These are phyloP conservation scores for Ilex aquifolium DNA, from an alignment of 257 asterid species.

Conservation along the genomic window DNA sequence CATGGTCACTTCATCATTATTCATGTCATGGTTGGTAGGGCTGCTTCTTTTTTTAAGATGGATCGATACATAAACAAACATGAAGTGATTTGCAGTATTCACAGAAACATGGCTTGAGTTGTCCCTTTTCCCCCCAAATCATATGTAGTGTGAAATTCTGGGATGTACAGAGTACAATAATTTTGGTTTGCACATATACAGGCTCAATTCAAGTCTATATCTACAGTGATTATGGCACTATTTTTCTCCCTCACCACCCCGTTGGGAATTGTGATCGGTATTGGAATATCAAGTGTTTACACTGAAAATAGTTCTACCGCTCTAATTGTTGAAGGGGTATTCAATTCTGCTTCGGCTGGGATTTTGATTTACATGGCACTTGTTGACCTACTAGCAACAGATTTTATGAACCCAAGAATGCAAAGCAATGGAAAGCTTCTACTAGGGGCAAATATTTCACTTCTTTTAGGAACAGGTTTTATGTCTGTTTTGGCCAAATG, in stretches of 20 bases:
- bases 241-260: conserved; percentile 34
- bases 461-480: conserved; percentile 20
- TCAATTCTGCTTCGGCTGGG: conserved; percentile 37
- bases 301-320: conserved; percentile 22
- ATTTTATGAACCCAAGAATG: conserved; percentile 23
- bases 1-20: no score
- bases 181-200: background rate
- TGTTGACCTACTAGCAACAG: conserved; percentile 27
- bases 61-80: no score
- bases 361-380: conserved; percentile 33
- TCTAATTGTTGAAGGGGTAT: conserved; percentile 27
- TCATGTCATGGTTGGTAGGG: no score
- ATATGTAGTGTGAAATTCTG: no score
- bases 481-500: conserved; percentile 14
- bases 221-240: conserved; percentile 20
- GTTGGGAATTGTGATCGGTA: conserved; percentile 22
- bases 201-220: conserved; percentile 19
- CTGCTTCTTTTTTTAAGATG: no score
- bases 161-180: background rate
- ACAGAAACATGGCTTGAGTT: no score
- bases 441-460: conserved; percentile 16
- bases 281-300: conserved; percentile 23
- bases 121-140: background rate
- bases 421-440: conserved; percentile 18
- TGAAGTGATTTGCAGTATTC: no score